Conservation (phyloP, 2,329 filamentous ascomycete genomes). For the Ascochyta rabiei region DNA sequence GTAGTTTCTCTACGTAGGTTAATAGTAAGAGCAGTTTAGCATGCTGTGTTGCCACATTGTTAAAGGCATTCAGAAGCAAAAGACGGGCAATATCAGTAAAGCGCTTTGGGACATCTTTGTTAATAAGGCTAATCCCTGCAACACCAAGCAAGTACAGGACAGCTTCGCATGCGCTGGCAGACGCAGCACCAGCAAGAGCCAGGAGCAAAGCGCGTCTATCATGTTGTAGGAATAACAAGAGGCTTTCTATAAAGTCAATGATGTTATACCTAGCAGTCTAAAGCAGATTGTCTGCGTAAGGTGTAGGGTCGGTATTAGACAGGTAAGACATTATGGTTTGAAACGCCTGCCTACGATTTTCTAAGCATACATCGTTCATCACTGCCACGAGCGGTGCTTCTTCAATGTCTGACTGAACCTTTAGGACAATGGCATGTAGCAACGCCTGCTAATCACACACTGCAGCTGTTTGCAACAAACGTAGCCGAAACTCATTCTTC, state of each 20-base stretch:
- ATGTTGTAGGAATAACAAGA: not conserved
- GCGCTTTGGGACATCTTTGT: not conserved
- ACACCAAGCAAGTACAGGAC: not conserved
- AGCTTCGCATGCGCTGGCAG: not conserved
- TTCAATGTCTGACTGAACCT: not conserved
- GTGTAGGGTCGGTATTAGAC: not conserved
- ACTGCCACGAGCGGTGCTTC: not conserved
- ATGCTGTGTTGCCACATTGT: not conserved
- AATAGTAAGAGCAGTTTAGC: not conserved
- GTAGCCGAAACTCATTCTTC: not conserved
- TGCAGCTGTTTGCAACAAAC: not conserved
- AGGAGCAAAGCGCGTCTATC: not conserved
- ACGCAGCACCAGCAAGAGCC: not conserved
- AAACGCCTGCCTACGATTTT: not conserved
- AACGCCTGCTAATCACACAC: not conserved
- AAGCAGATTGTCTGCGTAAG: not conserved
- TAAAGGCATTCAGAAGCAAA: not conserved
- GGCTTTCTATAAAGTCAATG: not conserved
- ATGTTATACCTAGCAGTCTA: not conserved
- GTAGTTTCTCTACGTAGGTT: not conserved
- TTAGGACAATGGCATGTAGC: not conserved
- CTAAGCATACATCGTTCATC: not conserved
- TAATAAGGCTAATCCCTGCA: not conserved
- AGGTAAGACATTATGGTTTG: not conserved
- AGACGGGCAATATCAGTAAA: not conserved